phyloP scores from a whole-genome alignment of 768 basidiomycete species.

The Pseudohyphozyma bogoriensis region DNA sequence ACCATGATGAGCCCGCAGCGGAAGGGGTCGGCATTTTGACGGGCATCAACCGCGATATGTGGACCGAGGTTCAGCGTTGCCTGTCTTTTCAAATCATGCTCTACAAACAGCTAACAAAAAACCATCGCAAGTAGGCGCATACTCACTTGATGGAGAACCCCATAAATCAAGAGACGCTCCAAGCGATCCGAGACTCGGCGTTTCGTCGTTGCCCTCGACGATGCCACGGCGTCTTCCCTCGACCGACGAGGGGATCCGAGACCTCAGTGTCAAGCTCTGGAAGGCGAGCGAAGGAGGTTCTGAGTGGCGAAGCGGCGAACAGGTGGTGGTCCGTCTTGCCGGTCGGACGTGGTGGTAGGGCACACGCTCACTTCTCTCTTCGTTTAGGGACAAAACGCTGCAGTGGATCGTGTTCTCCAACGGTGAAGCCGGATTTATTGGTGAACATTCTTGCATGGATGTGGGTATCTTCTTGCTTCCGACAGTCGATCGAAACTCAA shows the following conservation, averaged over 20 bases:
- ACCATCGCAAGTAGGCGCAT: conserved; percentile 28
- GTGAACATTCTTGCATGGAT: conserved; percentile 54
- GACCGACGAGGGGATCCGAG: not conserved
- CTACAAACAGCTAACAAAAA: not conserved
- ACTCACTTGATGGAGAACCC: conserved; percentile 40
- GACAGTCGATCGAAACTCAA: too few species aligned
- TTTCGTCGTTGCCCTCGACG: conserved; percentile 78
- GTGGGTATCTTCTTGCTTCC: conserved; percentile 72
- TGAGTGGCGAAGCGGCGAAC: conserved; percentile 60
- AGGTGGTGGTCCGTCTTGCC: conserved; percentile 63
- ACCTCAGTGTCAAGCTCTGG: conserved; percentile 25
- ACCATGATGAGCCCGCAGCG: not conserved
- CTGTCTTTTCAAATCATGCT: too few species aligned
- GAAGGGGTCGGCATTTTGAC: conserved; percentile 64
- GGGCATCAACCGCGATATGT: conserved; percentile 74
- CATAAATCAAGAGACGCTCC: conserved; percentile 54
- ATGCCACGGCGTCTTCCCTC: conserved; percentile 50
- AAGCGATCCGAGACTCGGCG: conserved; percentile 77
- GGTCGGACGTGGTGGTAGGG: not conserved
- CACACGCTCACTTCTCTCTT: not conserved
- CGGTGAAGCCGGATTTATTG: conserved; percentile 76
- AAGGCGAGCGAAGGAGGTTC: conserved; percentile 35
- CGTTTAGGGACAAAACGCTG: conserved; percentile 61
- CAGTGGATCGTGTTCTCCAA: conserved; percentile 88
- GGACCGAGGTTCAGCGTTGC: conserved; percentile 57